These are phyloP conservation scores for Yarrowia sp. DNA, from an alignment of 805 yeast genomes.

Conservation along the genomic window DNA sequence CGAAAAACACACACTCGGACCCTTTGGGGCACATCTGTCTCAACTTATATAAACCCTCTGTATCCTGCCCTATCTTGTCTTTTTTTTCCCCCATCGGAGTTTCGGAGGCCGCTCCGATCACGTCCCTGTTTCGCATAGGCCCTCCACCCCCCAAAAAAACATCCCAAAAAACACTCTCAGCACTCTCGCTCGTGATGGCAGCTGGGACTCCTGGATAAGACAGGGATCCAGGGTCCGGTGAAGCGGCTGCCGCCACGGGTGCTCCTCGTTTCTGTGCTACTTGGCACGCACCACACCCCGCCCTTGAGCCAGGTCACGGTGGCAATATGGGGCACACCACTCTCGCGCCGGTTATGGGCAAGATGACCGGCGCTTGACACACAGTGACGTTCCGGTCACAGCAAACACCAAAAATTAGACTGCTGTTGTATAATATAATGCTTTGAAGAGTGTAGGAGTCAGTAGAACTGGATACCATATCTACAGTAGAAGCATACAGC, in stretches of 20 bases:
- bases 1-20: background rate
- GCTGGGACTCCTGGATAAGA: constrained; percentile 9
- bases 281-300: background rate
- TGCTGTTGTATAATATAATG: constrained; percentile 7
- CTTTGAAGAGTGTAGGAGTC: background rate
- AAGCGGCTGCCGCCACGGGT: constrained; percentile 14
- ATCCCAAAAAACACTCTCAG: background rate
- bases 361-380: constrained; percentile 1
- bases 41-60: background rate
- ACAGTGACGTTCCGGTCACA: constrained; percentile 1
- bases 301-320: constrained; percentile 25
- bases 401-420: constrained; percentile 11
- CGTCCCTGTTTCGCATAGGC: constrained; percentile 27
- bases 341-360: constrained; percentile 15
- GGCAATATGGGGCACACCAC: constrained; percentile 1
- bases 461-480: background rate
- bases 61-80: background rate
- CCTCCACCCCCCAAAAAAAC: constrained; percentile 11
- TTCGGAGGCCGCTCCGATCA: constrained; percentile 33
- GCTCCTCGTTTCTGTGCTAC: constrained; percentile 1
- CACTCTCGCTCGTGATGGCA: background rate
- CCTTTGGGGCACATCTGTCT: constrained; percentile 1
- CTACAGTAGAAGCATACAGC: too few species aligned
- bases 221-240: constrained; percentile 31
- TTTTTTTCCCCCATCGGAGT: constrained; percentile 15